A percentile compares a stretch with the other conserved stretches of the same genome.
Evolutionary conservation across 148 eudicot species (phyloP).

Genomic region (Vaccinium macrocarpon): DNA sequence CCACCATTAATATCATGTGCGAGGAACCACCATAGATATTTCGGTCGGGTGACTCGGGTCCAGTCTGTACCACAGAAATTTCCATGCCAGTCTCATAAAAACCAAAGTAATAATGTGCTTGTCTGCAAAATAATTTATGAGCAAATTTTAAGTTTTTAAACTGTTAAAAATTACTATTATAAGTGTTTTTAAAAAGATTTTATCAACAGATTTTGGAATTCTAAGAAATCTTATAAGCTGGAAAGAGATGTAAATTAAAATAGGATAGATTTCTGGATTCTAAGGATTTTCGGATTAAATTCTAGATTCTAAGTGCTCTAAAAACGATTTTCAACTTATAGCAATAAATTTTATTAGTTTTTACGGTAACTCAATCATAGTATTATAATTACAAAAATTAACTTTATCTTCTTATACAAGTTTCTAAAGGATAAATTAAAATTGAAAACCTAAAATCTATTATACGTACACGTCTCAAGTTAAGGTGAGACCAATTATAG

Average conservation of each 20-base stretch:
- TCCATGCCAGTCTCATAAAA: neutral
- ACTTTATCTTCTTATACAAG: neutral
- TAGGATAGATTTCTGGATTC: neutral
- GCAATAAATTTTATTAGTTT: no score
- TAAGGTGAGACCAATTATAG: no score
- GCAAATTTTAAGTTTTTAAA: neutral
- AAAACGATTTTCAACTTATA: no score
- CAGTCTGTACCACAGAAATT: neutral
- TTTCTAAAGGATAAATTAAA: no score
- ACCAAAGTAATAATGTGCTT: neutral
- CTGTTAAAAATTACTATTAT: no score
- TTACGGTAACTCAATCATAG: neutral
- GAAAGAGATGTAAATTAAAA: neutral
- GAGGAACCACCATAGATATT: neutral
- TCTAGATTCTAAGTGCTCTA: neutral
- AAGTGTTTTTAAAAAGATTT: neutral
- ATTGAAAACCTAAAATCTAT: neutral
- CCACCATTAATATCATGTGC: neutral
- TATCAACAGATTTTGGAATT: no score
- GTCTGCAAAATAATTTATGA: neutral
- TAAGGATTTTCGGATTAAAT: neutral
- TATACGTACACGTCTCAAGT: no score
- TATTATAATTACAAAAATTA: neutral
- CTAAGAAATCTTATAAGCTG: neutral
- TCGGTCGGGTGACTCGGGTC: conserved; percentile 9